Base-by-base conservation (phyloP, 192 early-diverging fungal genomes). In the Coemansia sp. region DNA sequence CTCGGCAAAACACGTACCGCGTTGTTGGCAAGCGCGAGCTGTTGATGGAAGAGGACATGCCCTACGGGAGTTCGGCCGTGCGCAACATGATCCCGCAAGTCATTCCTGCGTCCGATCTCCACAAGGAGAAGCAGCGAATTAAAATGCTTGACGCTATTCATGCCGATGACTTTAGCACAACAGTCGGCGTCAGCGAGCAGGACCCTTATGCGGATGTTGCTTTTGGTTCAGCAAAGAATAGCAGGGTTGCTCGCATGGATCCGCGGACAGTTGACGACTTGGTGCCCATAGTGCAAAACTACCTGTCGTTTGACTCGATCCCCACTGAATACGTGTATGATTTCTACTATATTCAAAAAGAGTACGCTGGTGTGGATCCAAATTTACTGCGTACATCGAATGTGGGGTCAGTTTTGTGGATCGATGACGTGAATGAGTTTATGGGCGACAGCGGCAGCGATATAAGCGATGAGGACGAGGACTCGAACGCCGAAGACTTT, bases 401-500 rank as follows among this genome's bases (percentile, higher is more conserved):
- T 51, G 49, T 69, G 21, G 69, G 65, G 0, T 45, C 62, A 23
- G 80, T 80, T 14, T 60, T 78, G n/a, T 87, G 85, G 85, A 69
- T 81, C 47, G 80, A 81, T 24, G 79, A 84, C 19, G 58, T 69
- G 29, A 83, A 84, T 39, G 77, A 80, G 23, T 54, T 77, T 38
- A 6, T 68, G 48, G 69, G 71, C 39, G 81, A 76, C 24, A 64
- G 63, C 58, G 51, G 37, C 14, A 70, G 72, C 43, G 77, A 72
- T 49, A 54, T 62, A 10, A 58, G 69, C 21, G 67, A 73, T 38
- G 85, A 76, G 8, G 85, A 86, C 56, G 86, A 85, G 24, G 88
- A 89, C 61, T 88, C 85, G 1, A 89, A 87, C 65, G 86, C 90
- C 1, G 90, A 92, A 67, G 88, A 90, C 68, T 89, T 87, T 67